Conservation (phyloP, 192 early-diverging fungal genomes). For the Linnemannia hyalina region DNA sequence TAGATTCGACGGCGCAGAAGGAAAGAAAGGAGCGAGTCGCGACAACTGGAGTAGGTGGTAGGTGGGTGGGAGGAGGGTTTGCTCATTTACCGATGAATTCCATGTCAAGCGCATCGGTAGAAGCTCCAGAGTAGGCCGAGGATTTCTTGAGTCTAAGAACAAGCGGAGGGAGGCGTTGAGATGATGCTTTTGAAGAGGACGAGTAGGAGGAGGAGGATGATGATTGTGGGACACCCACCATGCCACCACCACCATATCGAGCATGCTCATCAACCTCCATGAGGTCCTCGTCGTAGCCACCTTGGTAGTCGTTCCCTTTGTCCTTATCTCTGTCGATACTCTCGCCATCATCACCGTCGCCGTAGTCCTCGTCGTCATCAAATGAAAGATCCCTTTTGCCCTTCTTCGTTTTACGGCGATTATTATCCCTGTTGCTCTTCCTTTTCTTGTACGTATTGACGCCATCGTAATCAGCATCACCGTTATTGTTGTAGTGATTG, state of each 20-base stretch:
- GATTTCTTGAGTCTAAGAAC: conserved; percentile 52
- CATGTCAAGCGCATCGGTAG: conserved; percentile 37
- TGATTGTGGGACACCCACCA: neutral
- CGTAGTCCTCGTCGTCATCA: neutral
- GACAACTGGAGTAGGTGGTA: neutral
- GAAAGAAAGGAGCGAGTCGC: neutral
- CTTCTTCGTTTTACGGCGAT: neutral
- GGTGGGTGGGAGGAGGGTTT: neutral
- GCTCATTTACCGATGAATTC: conserved; percentile 46
- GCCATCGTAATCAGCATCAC: neutral
- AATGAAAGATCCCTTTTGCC: neutral
- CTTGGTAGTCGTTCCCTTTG: neutral
- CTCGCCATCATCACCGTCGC: neutral
- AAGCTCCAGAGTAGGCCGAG: conserved; percentile 30
- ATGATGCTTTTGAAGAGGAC: conserved; percentile 23
- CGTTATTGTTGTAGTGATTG: neutral
- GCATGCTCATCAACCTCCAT: neutral
- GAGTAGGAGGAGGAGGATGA: neutral
- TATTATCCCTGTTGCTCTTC: neutral
- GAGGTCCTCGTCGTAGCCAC: neutral
- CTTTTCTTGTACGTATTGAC: neutral
- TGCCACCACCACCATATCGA: neutral
- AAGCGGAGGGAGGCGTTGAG: conserved; percentile 28
- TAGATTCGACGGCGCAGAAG: neutral
- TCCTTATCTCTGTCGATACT: conserved; percentile 6